Evolutionary conservation across 768 basidiomycete genomes (phyloP).

Genomic region (Termitomyces sp.): DNA sequence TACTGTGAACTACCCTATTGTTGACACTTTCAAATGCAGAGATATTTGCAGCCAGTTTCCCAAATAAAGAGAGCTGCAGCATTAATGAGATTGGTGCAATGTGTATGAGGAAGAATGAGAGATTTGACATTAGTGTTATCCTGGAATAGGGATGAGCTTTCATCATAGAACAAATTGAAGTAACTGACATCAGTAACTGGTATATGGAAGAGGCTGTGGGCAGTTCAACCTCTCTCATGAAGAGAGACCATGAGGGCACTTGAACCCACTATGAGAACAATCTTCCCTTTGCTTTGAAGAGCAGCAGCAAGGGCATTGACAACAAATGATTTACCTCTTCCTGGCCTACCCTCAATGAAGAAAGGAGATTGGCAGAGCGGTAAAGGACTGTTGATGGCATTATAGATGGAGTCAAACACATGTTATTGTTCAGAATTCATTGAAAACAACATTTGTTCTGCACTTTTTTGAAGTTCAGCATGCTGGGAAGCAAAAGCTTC

Average conservation of each 20-base stretch:
- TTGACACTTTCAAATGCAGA: neutral
- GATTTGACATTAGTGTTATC: no score
- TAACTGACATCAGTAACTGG: conserved; percentile 5
- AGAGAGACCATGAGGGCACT: conserved; percentile 6
- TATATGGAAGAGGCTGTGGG: conserved; percentile 7
- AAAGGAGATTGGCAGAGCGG: neutral
- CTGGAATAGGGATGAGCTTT: no score
- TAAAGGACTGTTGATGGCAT: neutral
- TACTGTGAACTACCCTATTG: no score
- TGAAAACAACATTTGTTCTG: neutral
- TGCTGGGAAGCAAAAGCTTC: neutral
- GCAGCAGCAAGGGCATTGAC: neutral
- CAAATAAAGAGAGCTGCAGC: neutral
- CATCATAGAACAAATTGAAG: neutral
- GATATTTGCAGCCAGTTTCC: neutral
- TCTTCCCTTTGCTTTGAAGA: neutral
- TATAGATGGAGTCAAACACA: neutral
- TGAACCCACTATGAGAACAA: conserved; percentile 4
- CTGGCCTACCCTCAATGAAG: neutral
- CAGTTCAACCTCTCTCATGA: conserved; percentile 4
- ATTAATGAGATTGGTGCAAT: neutral
- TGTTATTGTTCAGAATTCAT: neutral
- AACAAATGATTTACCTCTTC: neutral
- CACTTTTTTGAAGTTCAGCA: neutral
- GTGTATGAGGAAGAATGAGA: no score